Evolutionary conservation across 176 grass and related monocot genomes (phyloP).

Genomic region (Rhynchospora breviuscula): DNA sequence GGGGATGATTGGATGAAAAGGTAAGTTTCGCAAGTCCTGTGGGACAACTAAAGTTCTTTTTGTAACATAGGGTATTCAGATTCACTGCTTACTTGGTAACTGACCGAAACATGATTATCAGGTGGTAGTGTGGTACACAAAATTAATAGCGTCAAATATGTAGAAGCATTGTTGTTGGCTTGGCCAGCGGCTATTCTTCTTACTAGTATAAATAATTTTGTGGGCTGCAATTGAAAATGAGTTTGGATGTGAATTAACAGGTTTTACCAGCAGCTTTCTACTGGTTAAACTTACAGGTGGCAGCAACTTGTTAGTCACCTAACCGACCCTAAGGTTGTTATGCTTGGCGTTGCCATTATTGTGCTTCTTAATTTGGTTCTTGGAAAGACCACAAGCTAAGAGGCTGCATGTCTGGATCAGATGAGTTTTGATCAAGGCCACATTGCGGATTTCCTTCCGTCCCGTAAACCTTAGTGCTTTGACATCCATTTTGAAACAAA

Average conservation of each 20-base stretch:
- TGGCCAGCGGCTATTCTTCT: not conserved
- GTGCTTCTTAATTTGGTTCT: conserved; percentile 59
- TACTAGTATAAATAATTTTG: not conserved
- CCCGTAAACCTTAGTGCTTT: not conserved
- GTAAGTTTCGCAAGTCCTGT: not conserved
- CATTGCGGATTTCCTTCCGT: not conserved
- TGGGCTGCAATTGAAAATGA: conserved; percentile 4
- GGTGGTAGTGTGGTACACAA: not conserved
- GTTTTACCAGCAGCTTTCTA: conserved; percentile 98
- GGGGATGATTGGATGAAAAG: not conserved
- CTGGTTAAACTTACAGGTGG: conserved; percentile 99
- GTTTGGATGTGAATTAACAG: conserved; percentile 70
- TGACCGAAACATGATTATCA: not conserved
- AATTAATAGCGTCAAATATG: not conserved
- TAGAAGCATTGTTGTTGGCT: not conserved
- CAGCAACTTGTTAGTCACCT: conserved; percentile 42
- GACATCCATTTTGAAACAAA: not conserved
- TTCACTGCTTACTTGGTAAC: not conserved
- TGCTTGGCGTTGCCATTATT: conserved; percentile 45
- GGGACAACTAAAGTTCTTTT: not conserved
- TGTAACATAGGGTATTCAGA: not conserved
- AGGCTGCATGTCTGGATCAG: not conserved
- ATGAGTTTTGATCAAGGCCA: not conserved
- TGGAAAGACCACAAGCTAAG: conserved; percentile 48
- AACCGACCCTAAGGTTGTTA: conserved; percentile 52